phyloP scores from a whole-genome alignment of 1,284 basidiomycete species.

The Ceratobasidium sp. region DNA sequence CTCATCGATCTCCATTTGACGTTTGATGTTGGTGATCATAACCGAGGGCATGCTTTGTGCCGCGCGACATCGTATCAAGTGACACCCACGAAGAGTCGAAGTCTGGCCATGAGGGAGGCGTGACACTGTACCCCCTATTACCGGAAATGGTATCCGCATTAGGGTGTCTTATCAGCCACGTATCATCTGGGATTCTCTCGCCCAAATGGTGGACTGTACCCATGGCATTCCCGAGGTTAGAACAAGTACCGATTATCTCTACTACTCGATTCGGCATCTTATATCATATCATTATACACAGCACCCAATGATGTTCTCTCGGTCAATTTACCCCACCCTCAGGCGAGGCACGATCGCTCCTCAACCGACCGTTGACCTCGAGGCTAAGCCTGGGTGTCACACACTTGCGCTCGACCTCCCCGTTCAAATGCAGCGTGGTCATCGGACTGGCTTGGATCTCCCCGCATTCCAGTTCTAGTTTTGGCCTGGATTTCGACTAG shows the following conservation, averaged over 20 bases:
- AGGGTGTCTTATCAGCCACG: neutral
- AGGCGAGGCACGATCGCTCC: constrained; percentile 30
- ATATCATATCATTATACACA: neutral
- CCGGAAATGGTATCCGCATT: neutral
- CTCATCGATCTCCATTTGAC: neutral
- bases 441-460: neutral
- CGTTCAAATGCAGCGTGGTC: constrained; percentile 22
- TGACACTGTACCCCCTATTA: neutral
- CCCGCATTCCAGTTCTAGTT: constrained; percentile 9
- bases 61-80: no score
- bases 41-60: neutral
- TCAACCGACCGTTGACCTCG: constrained; percentile 21
- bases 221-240: neutral
- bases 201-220: neutral
- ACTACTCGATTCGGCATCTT: neutral
- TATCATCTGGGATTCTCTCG: neutral
- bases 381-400: constrained; percentile 27
- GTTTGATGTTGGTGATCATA: neutral
- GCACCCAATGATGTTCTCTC: neutral
- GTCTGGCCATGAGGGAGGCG: neutral
- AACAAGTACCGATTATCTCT: neutral
- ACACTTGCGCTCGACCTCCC: constrained; percentile 14
- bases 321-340: constrained; percentile 20
- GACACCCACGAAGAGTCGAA: constrained; percentile 1
- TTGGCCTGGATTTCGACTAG: neutral